These are phyloP conservation scores for Podaxis sp. DNA, from an alignment of 768 basidiomycete genomes.

Conservation along the genomic window DNA sequence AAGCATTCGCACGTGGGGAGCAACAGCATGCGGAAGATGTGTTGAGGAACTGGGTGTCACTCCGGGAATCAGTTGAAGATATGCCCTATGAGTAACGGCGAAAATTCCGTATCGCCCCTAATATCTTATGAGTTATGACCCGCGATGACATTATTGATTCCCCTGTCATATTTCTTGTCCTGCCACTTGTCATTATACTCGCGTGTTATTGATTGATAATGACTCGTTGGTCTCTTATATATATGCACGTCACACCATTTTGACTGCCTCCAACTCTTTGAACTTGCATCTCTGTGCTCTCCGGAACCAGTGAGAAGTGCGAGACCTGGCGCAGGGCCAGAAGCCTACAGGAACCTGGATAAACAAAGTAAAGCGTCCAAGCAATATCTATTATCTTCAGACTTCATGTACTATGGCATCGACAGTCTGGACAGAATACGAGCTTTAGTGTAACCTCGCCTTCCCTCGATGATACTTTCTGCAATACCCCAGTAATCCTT, in stretches of 20 bases:
- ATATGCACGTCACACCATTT: not conserved
- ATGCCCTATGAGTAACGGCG: constrained; percentile 81
- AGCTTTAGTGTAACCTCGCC: not conserved
- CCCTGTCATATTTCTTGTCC: not conserved
- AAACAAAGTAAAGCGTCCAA: too few relatives aligned
- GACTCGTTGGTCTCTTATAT: not conserved
- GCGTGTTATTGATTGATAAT: not conserved
- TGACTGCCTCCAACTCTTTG: too few relatives aligned
- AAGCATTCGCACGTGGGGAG: constrained; percentile 74
- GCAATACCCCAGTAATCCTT: not conserved
- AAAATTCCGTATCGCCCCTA: not conserved
- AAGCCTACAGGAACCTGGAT: too few relatives aligned
- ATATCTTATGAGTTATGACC: not conserved
- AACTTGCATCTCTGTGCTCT: too few relatives aligned
- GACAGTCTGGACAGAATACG: not conserved
- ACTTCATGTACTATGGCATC: not conserved
- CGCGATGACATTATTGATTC: not conserved
- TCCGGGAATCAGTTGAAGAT: constrained; percentile 64
- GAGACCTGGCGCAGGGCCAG: too few relatives aligned
- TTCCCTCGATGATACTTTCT: not conserved
- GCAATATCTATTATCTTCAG: too few relatives aligned
- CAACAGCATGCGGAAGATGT: constrained; percentile 63
- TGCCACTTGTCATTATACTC: too few relatives aligned
- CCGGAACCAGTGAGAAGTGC: too few relatives aligned
- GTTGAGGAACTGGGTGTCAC: constrained; percentile 69